phyloP scores from a whole-genome alignment of 2,329 filamentous ascomycete genomes.

The Fusarium sp. region DNA sequence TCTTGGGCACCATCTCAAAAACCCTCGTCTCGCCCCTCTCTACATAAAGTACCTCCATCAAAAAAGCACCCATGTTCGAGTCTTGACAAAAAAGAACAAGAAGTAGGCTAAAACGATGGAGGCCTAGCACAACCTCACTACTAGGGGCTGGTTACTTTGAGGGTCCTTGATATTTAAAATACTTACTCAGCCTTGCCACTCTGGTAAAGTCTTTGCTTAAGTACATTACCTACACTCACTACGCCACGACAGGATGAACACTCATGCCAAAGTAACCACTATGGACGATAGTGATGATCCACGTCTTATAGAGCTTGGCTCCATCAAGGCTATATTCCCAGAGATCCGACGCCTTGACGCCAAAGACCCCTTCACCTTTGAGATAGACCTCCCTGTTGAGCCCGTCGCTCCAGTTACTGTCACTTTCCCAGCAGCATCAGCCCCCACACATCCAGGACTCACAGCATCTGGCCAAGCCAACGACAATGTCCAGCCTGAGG shows the following conservation, averaged over 20 bases:
- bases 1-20: slow-evolving; percentile 25
- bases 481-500: slow-evolving; percentile 38
- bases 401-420: slow-evolving; percentile 68
- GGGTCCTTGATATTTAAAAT: slow-evolving; percentile 2
- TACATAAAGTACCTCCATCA: slow-evolving; percentile 30
- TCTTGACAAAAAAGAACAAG: slow-evolving; percentile 22
- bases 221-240: slow-evolving; percentile 14
- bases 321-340: slow-evolving; percentile 74
- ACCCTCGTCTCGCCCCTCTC: slow-evolving; percentile 30
- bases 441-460: slow-evolving; percentile 31
- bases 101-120: slow-evolving; percentile 28
- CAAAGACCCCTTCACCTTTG: slow-evolving; percentile 61
- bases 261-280: slow-evolving; percentile 15
- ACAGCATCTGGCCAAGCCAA: slow-evolving; percentile 10
- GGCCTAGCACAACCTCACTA: slow-evolving; percentile 14
- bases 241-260: slow-evolving; percentile 39
- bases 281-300: slow-evolving; percentile 63
- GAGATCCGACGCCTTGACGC: slow-evolving; percentile 65
- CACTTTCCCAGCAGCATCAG: slow-evolving; percentile 63
- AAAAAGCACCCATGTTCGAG: slow-evolving; percentile 31
- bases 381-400: slow-evolving; percentile 69
- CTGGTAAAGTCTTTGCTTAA: slow-evolving; percentile 13
- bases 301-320: slow-evolving; percentile 69
- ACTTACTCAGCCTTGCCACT: slow-evolving; percentile 28
- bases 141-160: slow-evolving; percentile 10